Percentiles rank a stretch among this genome's conserved stretches.
Conservation (phyloP, 768 basidiomycete genomes). For the Leucosporidium creatinivorum region DNA sequence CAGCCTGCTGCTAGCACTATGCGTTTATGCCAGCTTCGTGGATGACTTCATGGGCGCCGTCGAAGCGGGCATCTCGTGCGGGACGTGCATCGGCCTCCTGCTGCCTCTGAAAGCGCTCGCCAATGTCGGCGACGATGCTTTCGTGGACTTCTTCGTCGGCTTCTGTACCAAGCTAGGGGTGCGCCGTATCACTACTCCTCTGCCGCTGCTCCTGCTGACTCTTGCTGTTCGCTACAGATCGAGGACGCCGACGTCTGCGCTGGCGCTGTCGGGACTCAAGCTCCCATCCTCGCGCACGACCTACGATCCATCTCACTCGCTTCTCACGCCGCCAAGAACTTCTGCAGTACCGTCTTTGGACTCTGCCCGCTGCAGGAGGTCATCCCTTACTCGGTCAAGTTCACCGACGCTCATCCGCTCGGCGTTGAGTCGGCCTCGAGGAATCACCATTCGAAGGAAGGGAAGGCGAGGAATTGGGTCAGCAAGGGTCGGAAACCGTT, state of each 20-base stretch:
- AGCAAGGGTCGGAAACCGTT: conserved; percentile 42
- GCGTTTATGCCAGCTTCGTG: conserved; percentile 32
- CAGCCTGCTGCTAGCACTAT: conserved; percentile 19
- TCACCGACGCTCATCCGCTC: conserved; percentile 4
- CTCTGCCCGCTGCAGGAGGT: conserved; percentile 45
- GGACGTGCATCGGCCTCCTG: conserved; percentile 51
- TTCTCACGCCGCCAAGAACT: conserved; percentile 50
- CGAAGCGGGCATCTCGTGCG: conserved; percentile 40
- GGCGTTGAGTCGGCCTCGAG: background rate
- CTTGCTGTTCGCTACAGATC: conserved; percentile 41
- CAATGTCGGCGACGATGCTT: conserved; percentile 48
- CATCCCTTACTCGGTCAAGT: conserved; percentile 19
- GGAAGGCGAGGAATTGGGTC: background rate
- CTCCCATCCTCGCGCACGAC: conserved; percentile 55
- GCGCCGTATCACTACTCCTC: conserved; percentile 1
- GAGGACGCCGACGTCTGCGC: conserved; percentile 56
- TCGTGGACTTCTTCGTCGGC: conserved; percentile 46
- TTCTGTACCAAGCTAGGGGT: conserved; percentile 50
- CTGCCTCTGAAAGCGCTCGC: conserved; percentile 50
- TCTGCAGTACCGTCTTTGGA: conserved; percentile 54
- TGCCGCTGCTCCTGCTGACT: background rate
- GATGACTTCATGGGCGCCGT: conserved; percentile 19
- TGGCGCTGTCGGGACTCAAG: conserved; percentile 51
- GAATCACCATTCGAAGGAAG: background rate
- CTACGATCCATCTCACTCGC: conserved; percentile 49